Conservation (phyloP, 2,329 filamentous ascomycete genomes). For the Botryotinia globosa region DNA sequence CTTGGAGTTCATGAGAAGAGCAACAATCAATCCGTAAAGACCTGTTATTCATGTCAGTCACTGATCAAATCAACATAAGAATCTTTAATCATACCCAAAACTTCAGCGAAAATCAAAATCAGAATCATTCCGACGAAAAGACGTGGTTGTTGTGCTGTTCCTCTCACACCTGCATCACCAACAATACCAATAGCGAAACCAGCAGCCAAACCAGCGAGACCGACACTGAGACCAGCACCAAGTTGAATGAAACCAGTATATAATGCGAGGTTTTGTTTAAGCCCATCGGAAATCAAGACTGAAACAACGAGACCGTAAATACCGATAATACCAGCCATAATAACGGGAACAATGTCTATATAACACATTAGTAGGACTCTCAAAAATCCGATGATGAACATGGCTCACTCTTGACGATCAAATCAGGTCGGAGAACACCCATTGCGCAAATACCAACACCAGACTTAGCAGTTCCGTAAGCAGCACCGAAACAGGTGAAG, state of each 20-base stretch:
- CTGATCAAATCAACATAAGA: constrained; percentile 18
- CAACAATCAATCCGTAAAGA: constrained; percentile 98
- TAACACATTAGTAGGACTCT: constrained; percentile 24
- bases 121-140: constrained; percentile 78
- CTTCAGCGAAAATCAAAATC: constrained; percentile 84
- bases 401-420: constrained; percentile 96
- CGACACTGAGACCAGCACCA: constrained; percentile 77
- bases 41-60: constrained; percentile 50
- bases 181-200: constrained; percentile 87
- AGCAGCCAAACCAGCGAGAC: constrained; percentile 78
- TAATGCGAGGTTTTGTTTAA: constrained; percentile 68
- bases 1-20: constrained; percentile 99
- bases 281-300: constrained; percentile 78
- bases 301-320: constrained; percentile 93
- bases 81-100: constrained; percentile 59
- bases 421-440: constrained; percentile 94
- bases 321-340: constrained; percentile 99
- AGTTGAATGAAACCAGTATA: constrained; percentile 85
- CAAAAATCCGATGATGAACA: constrained; percentile 14
- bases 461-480: constrained; percentile 98
- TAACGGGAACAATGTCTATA: constrained; percentile 95
- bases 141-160: constrained; percentile 67
- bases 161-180: constrained; percentile 83
- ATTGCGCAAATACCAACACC: constrained; percentile 98
- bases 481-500: constrained; percentile 94